phyloP scores from a whole-genome alignment of 345 rosid genomes.

The Acer negundo region DNA sequence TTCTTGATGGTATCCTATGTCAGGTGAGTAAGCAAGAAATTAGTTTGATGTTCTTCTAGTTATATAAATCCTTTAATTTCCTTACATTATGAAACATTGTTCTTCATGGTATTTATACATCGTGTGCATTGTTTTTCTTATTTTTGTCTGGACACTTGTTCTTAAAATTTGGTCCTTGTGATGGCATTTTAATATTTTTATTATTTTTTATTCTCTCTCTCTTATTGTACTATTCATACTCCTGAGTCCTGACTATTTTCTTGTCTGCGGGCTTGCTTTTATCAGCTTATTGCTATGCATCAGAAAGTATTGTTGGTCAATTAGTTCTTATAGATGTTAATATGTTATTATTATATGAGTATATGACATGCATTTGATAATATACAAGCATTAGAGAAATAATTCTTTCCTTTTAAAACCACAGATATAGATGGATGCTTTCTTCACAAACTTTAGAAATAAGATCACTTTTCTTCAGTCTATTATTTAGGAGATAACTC shows the following conservation, averaged over 20 bases:
- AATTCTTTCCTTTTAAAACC: background rate
- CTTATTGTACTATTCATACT: background rate
- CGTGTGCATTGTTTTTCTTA: background rate
- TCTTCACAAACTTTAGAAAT: background rate
- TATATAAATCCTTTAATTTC: background rate
- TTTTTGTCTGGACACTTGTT: background rate
- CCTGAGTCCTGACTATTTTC: background rate
- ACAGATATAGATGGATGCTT: background rate
- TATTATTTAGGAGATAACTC: background rate
- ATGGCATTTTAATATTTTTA: background rate
- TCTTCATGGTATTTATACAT: background rate
- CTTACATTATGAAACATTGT: background rate
- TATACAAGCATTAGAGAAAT: background rate
- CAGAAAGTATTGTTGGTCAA: background rate
- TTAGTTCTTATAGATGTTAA: background rate
- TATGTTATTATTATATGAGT: background rate
- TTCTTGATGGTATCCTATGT: too few relatives aligned
- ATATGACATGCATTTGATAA: background rate
- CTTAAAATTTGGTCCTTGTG: too few relatives aligned
- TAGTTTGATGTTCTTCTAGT: background rate
- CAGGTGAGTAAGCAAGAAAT: background rate
- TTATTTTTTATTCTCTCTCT: background rate
- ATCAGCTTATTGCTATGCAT: background rate
- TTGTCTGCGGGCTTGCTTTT: background rate
- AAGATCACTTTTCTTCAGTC: background rate